Base-by-base conservation (phyloP, 768 basidiomycete species). In the Collybia sp. region DNA sequence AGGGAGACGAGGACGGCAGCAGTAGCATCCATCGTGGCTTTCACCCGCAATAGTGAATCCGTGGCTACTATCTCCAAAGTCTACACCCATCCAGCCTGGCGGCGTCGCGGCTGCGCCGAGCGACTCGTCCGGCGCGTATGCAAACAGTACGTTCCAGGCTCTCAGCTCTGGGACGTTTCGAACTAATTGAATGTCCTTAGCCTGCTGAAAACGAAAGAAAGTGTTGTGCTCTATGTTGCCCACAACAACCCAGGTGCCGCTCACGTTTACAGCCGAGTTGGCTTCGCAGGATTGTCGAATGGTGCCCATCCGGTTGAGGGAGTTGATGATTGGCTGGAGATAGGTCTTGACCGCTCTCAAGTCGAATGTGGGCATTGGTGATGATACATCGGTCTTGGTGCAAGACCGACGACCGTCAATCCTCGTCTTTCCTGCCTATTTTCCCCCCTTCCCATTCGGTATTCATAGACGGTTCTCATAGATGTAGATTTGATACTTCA, bases 51-150 rank as follows among this genome's bases (percentile, higher is more conserved):
- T 48, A 80, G 71, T 18, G 67, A 71, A 1, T 69, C 55, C 4
- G 72, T 83, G 18, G 77, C 80, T 2, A 76, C 82, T 0, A 79
- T 90, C 38, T 83, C 83, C 33, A 89, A 90, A 59, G 86, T 89
- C 0, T 83, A 69, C 56, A 89, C 88, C 0, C 65, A 71, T 40
- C 67, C 76, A 0, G 32, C 53, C 2, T 83, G 76, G 72, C 69
- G 82, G 37, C 58, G 72, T 0, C 64, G 58, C 1, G 76, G 81
- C 3, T 83, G 75, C 52, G 88, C 88, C 0, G 78, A 77, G 55
- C 70, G 75, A 6, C 74, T 90, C 13, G 74, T 83, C 1, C 71
- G 79, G 5, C 64, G 67, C 12, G 83, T 87, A 17, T 79, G 76
- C 53, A 62, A 69, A 50, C 59, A 76, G 76, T 84, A 57, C 53